Conservation (phyloP, 1,284 basidiomycete genomes). For the Cryptococcus sp. region DNA sequence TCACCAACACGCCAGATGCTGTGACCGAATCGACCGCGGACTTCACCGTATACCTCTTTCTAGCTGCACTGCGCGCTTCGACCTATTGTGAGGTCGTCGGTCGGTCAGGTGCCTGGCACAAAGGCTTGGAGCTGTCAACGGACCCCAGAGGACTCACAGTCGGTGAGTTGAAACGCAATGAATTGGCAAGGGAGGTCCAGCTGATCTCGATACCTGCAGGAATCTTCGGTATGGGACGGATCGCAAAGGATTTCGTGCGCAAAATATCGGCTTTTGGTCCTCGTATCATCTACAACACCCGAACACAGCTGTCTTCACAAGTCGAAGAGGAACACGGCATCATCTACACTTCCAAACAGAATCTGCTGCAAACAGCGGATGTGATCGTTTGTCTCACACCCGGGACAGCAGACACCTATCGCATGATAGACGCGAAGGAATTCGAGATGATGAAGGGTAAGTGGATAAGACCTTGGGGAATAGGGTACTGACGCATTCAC, state of each 20-base stretch:
- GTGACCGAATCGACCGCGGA: constrained; percentile 16
- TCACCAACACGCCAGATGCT: constrained; percentile 19
- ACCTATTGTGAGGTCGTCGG: constrained; percentile 20
- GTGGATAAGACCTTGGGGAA: not conserved
- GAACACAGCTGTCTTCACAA: constrained; percentile 17
- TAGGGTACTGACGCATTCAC: constrained; percentile 5
- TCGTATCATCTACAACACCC: constrained; percentile 29
- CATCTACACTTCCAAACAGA: constrained; percentile 34
- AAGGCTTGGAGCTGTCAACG: constrained; percentile 17
- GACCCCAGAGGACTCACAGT: constrained; percentile 23
- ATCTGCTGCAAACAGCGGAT: constrained; percentile 36
- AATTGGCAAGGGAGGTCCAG: not conserved
- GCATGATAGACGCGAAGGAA: constrained; percentile 35
- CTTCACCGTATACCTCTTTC: constrained; percentile 15
- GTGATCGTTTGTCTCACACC: constrained; percentile 40
- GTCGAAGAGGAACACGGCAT: constrained; percentile 21
- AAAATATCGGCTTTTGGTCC: constrained; percentile 28
- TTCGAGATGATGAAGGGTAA: constrained; percentile 43
- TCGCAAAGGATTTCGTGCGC: constrained; percentile 25
- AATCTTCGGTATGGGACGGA: constrained; percentile 29
- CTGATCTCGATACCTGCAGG: constrained; percentile 9
- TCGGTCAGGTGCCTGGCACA: constrained; percentile 16
- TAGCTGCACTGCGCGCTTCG: constrained; percentile 19
- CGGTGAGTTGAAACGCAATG: constrained; percentile 10
- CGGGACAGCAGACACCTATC: constrained; percentile 34